Evolutionary conservation across 352 stramenopile species (phyloP).

Genomic region (Thraustochytrium striatum): DNA sequence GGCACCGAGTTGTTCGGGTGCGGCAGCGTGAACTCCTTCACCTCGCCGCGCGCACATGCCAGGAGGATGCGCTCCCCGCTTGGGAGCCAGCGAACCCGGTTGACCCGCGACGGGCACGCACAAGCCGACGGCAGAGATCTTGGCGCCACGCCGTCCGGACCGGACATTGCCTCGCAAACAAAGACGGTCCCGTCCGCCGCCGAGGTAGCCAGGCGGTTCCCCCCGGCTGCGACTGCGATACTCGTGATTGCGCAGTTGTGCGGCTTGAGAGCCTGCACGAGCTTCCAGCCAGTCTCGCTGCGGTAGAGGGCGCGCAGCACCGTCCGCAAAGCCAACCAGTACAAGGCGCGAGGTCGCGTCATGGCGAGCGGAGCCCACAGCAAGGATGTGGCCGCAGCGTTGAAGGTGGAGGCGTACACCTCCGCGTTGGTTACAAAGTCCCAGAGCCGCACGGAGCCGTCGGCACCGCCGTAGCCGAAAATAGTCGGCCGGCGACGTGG

Average conservation of each 20-base stretch:
- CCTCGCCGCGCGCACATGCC: constrained; percentile 63
- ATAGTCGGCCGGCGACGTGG: constrained; percentile 75
- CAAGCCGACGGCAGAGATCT: constrained; percentile 73
- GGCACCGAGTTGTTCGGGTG: constrained; percentile 48
- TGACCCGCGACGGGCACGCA: too few species aligned
- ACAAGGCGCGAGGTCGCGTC: constrained; percentile 67
- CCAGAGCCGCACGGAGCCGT: constrained; percentile 76
- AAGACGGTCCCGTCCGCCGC: constrained; percentile 76
- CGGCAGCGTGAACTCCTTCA: constrained; percentile 62
- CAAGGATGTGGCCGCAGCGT: constrained; percentile 62
- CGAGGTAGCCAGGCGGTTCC: constrained; percentile 66
- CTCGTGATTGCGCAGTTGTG: constrained; percentile 69
- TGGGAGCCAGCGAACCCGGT: constrained; percentile 64
- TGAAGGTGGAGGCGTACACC: constrained; percentile 56
- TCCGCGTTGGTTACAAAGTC: constrained; percentile 69
- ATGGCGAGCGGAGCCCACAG: constrained; percentile 65
- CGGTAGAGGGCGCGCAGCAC: constrained; percentile 67
- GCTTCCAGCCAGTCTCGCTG: neutral
- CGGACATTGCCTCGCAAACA: constrained; percentile 68
- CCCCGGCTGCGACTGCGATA: constrained; percentile 67
- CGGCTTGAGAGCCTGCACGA: constrained; percentile 66
- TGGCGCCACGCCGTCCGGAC: constrained; percentile 52
- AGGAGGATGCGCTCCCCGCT: constrained; percentile 67
- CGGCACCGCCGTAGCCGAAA: constrained; percentile 72
- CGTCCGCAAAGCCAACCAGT: constrained; percentile 79